These are phyloP conservation scores for Borovskyia barvae DNA, from an alignment of 208 protist species.

Conservation along the genomic window DNA sequence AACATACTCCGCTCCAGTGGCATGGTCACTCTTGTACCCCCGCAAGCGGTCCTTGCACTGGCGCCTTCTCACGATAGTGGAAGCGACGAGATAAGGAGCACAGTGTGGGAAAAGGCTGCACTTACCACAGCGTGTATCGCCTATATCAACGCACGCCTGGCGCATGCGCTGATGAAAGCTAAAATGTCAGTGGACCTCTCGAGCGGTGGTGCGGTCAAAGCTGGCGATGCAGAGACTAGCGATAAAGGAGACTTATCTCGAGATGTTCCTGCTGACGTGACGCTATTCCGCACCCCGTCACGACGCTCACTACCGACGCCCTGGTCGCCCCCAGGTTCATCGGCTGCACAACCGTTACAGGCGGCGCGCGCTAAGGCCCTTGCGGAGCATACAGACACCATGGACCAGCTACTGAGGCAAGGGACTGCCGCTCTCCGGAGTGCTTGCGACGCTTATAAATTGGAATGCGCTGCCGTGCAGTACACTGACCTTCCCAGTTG, in stretches of 20 bases:
- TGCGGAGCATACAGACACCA: conserved; percentile 14
- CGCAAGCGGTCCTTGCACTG: conserved; percentile 11
- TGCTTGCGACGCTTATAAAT: conserved; percentile 13
- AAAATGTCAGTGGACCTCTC: not conserved
- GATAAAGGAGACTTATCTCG: no score
- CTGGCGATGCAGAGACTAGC: no score
- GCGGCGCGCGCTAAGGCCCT: conserved; percentile 15
- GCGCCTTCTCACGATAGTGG: not conserved
- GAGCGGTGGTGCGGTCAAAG: not conserved
- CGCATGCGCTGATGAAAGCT: not conserved
- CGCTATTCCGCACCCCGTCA: conserved; percentile 6
- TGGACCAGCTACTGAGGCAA: conserved; percentile 29
- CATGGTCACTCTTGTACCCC: conserved; percentile 5
- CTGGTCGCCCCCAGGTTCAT: conserved; percentile 2
- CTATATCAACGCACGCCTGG: conserved; percentile 16
- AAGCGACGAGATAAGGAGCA: not conserved
- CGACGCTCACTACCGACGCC: conserved; percentile 1
- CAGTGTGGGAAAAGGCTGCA: conserved; percentile 14
- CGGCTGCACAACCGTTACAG: not conserved
- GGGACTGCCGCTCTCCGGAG: conserved; percentile 5
- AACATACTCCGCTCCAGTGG: conserved; percentile 18
- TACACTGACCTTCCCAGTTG: conserved; percentile 22
- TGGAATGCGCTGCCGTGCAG: conserved; percentile 9
- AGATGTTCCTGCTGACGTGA: no score
- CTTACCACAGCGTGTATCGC: conserved; percentile 7